phyloP scores from a whole-genome alignment of 257 asterid species.

The Vinca minor region DNA sequence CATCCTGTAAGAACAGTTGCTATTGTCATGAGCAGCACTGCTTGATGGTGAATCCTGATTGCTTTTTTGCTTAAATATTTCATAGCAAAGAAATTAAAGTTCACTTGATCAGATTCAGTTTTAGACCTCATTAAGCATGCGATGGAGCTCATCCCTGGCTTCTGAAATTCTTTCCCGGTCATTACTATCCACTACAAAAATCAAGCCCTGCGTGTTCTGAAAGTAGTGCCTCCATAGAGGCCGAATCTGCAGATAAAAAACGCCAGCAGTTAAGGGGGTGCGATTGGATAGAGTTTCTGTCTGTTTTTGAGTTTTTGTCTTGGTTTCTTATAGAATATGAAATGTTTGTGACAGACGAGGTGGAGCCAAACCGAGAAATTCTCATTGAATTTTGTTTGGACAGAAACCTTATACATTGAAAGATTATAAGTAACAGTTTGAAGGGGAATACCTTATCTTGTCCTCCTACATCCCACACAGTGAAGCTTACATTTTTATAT shows the following conservation, averaged over 20 bases:
- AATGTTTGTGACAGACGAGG: no score
- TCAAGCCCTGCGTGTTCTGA: conserved; percentile 42
- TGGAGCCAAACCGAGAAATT: no score
- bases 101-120: background rate
- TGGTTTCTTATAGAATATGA: no score
- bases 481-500: conserved; percentile 38
- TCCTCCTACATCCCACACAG: conserved; percentile 53
- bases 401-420: background rate
- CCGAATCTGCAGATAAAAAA: conserved; percentile 24
- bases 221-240: conserved; percentile 45
- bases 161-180: conserved; percentile 35
- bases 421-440: background rate
- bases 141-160: conserved; percentile 43
- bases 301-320: no score
- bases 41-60: background rate
- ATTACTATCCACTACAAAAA: conserved; percentile 44
- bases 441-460: conserved; percentile 34
- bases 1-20: conserved; percentile 21
- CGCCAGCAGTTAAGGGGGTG: no score
- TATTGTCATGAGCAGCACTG: background rate
- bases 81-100: background rate
- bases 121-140: conserved; percentile 35
- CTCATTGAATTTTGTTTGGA: no score
- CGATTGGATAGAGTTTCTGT: no score
- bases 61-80: background rate